Base-by-base conservation (phyloP, 2,329 filamentous ascomycete genomes). In the Didymellaceae sp. region DNA sequence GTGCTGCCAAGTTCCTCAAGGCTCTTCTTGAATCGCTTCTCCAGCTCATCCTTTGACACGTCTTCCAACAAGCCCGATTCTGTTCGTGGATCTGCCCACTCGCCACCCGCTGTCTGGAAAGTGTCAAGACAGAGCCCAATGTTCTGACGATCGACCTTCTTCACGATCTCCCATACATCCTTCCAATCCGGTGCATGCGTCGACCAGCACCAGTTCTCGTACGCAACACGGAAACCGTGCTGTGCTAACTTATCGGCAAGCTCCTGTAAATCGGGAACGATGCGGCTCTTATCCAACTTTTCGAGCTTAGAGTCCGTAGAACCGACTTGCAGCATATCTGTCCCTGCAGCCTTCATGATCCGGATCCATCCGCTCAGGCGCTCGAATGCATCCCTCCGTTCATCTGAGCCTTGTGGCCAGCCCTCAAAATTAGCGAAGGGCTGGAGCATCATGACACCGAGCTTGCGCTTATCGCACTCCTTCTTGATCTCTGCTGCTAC, bases 181-280 rank as follows among this genome's bases (percentile, higher is more conserved):
- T 80, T 82, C 89, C 88, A 93, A 1, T 75, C 78, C 0, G 86
- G 82, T 0, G 87, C 86, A 39, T 85, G 82, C 0, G 87, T 89
- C 0, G 85, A 85, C 89, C 88, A 92, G 72, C 88, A 90, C 87
- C 88, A 91, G 65, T 91, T 91, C 73, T 92, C 88, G 59, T 91
- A 92, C 0, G 88, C 87, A 14, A 92, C 74, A 6, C 82, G 79
- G 66, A 85, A 82, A 0, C 79, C 78, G 37, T 82, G 78, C 17
- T 77, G 67, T 0, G 80, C 80, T 1, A 88, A 77, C 42, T 88
- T 73, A 22, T 64, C 62, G 21, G 59, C 62, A 31, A 92, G 75
- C 48, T 85, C 78, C 1, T 78, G 78, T 0, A 92, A 77, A 59
- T 91, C 87, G 0, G 70, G 63, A 0, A 87, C 82, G 16, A 89